Evolutionary conservation across 2,329 filamentous ascomycete species (phyloP).

Genomic region (Coleophoma eucalyptorum): DNA sequence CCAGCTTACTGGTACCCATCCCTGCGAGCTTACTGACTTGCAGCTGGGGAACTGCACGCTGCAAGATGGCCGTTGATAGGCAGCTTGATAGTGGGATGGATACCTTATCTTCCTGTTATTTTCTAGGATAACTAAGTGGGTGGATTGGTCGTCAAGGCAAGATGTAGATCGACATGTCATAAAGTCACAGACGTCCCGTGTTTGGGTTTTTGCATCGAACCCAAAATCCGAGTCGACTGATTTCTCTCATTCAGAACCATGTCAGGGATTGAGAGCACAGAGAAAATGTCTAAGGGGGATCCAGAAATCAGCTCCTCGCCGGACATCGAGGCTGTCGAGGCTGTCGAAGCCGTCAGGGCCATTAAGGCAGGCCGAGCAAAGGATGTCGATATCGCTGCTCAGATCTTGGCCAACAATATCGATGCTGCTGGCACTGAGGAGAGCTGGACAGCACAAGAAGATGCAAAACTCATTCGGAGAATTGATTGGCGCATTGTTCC

Average conservation of each 20-base stretch:
- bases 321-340: not conserved
- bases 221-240: no score
- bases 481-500: constrained; percentile 7
- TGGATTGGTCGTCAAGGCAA: not conserved
- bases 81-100: not conserved
- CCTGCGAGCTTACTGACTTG: no score
- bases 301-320: not conserved
- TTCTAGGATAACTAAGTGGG: not conserved
- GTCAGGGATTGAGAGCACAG: not conserved
- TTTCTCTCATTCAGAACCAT: not conserved
- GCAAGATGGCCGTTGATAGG: constrained; percentile 1
- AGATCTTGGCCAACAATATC: constrained; percentile 20
- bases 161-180: not conserved
- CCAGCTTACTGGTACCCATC: no score
- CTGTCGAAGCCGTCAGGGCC: constrained; percentile 18
- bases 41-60: not conserved
- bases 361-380: constrained; percentile 20
- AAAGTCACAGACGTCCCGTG: not conserved
- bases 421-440: constrained; percentile 9
- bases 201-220: no score
- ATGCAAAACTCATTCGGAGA: constrained; percentile 9
- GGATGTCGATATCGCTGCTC: constrained; percentile 22
- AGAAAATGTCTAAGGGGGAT: not conserved
- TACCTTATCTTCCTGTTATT: not conserved
- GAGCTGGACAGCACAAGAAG: constrained; percentile 11